Conservation (phyloP, 2,329 filamentous ascomycete genomes). For the Monilinia vaccinii-corymbosi region DNA sequence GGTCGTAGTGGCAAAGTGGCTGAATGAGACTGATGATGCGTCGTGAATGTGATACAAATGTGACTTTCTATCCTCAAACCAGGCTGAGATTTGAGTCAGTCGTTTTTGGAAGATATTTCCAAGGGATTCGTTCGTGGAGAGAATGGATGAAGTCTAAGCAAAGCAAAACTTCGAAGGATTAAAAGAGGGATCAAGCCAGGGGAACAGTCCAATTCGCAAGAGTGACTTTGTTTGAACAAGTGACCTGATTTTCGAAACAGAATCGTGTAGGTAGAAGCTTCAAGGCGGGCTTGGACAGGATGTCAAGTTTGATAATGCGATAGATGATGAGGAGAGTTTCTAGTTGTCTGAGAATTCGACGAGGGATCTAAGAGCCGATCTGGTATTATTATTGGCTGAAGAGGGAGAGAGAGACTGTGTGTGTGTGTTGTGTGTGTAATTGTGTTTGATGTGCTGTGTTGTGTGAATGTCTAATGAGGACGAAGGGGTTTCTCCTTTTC, state of each 20-base stretch:
- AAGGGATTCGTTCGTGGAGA: not conserved
- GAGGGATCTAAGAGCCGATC: not conserved
- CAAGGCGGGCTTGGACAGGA: not conserved
- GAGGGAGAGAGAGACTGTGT: not conserved
- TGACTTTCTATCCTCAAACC: not conserved
- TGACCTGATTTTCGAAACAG: not conserved
- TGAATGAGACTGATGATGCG: conserved; percentile 1
- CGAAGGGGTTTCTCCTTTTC: not conserved
- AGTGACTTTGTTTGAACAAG: not conserved
- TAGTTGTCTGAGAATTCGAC: not conserved
- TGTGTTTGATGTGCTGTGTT: not conserved
- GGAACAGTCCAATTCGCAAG: not conserved
- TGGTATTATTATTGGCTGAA: not conserved
- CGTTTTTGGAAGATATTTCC: not conserved
- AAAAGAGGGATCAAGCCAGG: not conserved
- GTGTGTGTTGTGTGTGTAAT: no score
- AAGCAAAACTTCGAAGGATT: not conserved
- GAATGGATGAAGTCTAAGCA: conserved; percentile 1
- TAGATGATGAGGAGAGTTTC: not conserved
- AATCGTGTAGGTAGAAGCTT: not conserved
- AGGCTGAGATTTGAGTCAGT: not conserved
- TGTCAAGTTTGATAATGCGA: conserved; percentile 2
- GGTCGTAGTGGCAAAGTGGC: conserved; percentile 16
- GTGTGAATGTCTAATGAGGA: not conserved
- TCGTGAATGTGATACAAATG: not conserved